phyloP scores from a whole-genome alignment of 1,284 basidiomycete genomes.

The Ceratobasidium sp. region DNA sequence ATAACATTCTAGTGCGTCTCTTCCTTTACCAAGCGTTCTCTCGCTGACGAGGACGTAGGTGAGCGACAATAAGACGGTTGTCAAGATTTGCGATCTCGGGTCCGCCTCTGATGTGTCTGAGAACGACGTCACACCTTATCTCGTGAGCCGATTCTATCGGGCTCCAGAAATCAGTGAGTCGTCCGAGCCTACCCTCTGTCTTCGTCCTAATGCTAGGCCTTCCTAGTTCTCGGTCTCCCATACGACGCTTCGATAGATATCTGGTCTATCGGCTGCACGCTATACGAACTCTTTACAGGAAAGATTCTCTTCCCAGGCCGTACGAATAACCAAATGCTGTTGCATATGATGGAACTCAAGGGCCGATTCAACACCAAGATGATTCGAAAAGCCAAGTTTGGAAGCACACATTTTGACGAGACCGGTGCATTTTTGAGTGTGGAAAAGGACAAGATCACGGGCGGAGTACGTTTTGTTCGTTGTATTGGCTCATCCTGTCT shows the following conservation, averaged over 20 bases:
- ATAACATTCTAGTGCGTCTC: conserved; percentile 84
- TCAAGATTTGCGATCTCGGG: conserved; percentile 98
- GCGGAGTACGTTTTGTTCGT: conserved; percentile 62
- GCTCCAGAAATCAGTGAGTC: conserved; percentile 96
- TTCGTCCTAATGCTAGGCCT: no score
- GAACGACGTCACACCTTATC: conserved; percentile 97
- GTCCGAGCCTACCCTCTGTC: no score
- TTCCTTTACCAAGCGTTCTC: not conserved
- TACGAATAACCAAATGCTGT: conserved; percentile 97
- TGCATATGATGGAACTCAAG: conserved; percentile 96
- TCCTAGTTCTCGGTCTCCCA: conserved; percentile 94
- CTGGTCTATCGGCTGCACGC: conserved; percentile 97
- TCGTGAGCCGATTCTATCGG: conserved; percentile 97
- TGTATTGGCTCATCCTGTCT: conserved; percentile 35
- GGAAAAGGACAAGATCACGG: conserved; percentile 84
- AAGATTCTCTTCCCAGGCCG: conserved; percentile 98
- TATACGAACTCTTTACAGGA: conserved; percentile 98
- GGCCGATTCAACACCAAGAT: conserved; percentile 93
- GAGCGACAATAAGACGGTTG: conserved; percentile 90
- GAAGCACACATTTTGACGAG: conserved; percentile 93
- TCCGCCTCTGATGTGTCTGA: conserved; percentile 93
- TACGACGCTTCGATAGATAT: conserved; percentile 95
- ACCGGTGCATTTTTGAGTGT: conserved; percentile 79
- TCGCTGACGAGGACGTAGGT: conserved; percentile 61
- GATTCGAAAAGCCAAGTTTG: conserved; percentile 94